A percentile compares a stretch with the other conserved stretches of the same genome.
phyloP scores from a whole-genome alignment of 1,139 yeast species.

The Nakaseomyces uthaithaninus region DNA sequence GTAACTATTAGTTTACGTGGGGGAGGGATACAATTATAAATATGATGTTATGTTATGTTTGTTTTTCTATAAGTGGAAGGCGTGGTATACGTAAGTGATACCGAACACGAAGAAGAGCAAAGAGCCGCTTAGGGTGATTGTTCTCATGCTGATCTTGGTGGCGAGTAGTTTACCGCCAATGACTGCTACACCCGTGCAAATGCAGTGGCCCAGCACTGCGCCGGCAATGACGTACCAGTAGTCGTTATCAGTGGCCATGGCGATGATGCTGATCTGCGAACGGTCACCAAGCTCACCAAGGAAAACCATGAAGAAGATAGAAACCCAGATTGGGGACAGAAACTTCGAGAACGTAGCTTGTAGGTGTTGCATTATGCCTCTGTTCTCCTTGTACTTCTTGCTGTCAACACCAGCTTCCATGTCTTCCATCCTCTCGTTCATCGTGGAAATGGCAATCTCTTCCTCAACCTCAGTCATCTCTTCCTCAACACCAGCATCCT shows the following conservation, averaged over 20 bases:
- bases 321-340: slow-evolving; percentile 86
- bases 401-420: slow-evolving; percentile 47
- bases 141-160: slow-evolving; percentile 80
- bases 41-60: background rate
- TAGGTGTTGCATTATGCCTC: slow-evolving; percentile 20
- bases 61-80: slow-evolving; percentile 25
- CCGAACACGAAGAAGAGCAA: slow-evolving; percentile 78
- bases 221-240: slow-evolving; percentile 87
- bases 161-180: slow-evolving; percentile 89
- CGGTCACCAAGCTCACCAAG: slow-evolving; percentile 99
- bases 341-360: slow-evolving; percentile 52
- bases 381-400: slow-evolving; percentile 9
- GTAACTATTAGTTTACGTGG: background rate
- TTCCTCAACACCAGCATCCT: slow-evolving; percentile 79
- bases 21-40: no score
- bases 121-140: slow-evolving; percentile 87
- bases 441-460: slow-evolving; percentile 64
- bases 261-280: slow-evolving; percentile 95
- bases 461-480: slow-evolving; percentile 96
- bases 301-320: slow-evolving; percentile 92
- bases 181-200: slow-evolving; percentile 92
- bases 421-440: slow-evolving; percentile 44
- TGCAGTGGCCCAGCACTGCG: slow-evolving; percentile 79
- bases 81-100: slow-evolving; percentile 67
- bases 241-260: slow-evolving; percentile 96